Conservation (phyloP, 768 basidiomycete genomes). For the Kwoniella mangroviensis region DNA sequence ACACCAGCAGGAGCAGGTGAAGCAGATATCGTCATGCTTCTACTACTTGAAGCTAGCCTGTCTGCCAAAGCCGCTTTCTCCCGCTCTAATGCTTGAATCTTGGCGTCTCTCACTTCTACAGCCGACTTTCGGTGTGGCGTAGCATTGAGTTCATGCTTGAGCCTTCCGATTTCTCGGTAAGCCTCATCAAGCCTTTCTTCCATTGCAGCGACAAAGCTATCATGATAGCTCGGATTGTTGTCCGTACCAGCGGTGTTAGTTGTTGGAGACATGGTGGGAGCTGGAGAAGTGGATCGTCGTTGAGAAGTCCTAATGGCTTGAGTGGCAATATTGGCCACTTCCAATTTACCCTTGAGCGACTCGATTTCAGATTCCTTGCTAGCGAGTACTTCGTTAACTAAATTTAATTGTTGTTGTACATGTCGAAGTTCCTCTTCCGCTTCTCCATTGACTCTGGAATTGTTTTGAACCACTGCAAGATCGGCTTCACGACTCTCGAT, state of each 20-base stretch:
- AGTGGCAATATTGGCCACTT: constrained; percentile 27
- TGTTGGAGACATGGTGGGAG: constrained; percentile 1
- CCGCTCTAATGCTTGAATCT: constrained; percentile 45
- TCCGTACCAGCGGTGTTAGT: constrained; percentile 2
- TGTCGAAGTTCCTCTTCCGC: constrained; percentile 23
- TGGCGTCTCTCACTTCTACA: constrained; percentile 39
- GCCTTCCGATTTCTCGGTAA: constrained; percentile 46
- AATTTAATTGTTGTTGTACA: constrained; percentile 26
- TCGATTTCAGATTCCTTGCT: constrained; percentile 45
- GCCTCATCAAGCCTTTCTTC: constrained; percentile 50
- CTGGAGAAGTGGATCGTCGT: constrained; percentile 16
- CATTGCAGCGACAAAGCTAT: constrained; percentile 38
- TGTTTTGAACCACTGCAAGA: constrained; percentile 8
- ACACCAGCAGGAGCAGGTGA: constrained; percentile 4
- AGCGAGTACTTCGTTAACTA: constrained; percentile 18
- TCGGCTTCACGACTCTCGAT: constrained; percentile 28
- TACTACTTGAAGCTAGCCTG: constrained; percentile 25
- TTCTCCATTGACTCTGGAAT: not conserved
- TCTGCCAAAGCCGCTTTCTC: constrained; percentile 50
- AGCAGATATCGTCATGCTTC: not conserved
- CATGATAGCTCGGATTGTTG: constrained; percentile 3
- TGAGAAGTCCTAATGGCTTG: constrained; percentile 24
- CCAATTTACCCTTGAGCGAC: constrained; percentile 29
- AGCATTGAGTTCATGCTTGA: constrained; percentile 45
- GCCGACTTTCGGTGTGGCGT: constrained; percentile 42